phyloP scores from a whole-genome alignment of 108 stramenopile genomes.

The Cyclotella kingstonii region DNA sequence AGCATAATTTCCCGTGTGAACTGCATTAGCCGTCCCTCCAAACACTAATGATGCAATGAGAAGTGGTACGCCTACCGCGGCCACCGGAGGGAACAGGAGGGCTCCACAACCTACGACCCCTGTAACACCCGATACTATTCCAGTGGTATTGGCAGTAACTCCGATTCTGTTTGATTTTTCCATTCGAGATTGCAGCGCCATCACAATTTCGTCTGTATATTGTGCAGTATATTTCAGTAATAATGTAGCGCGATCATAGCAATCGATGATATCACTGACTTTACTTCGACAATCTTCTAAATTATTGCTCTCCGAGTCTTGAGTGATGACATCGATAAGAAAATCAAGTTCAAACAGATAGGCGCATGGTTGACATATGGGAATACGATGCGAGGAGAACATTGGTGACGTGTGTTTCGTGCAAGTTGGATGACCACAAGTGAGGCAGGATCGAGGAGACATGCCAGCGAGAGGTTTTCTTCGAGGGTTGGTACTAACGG shows the following conservation, averaged over 20 bases:
- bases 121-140: conserved; percentile 60
- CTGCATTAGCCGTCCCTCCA: conserved; percentile 64
- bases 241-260: conserved; percentile 64
- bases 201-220: conserved; percentile 51
- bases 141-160: conserved; percentile 49
- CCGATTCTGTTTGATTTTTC: conserved; percentile 53
- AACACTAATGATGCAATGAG: conserved; percentile 69
- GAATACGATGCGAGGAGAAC: conserved; percentile 49
- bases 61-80: conserved; percentile 56
- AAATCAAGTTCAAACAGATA: conserved; percentile 66
- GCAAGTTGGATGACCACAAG: conserved; percentile 46
- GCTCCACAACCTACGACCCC: conserved; percentile 63
- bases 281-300: conserved; percentile 21
- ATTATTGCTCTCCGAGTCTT: conserved; percentile 6
- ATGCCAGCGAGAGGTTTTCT: conserved; percentile 3
- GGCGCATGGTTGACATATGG: conserved; percentile 55
- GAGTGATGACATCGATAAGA: conserved; percentile 53
- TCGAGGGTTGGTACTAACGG: background rate
- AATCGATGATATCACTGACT: conserved; percentile 60
- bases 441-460: conserved; percentile 27
- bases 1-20: conserved; percentile 54
- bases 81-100: conserved; percentile 62
- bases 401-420: conserved; percentile 38
- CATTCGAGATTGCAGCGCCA: conserved; percentile 42
- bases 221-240: conserved; percentile 54